These are phyloP conservation scores for Acephala macrosclerotiorum DNA, from an alignment of 2,329 filamentous ascomycete genomes.

Conservation along the genomic window DNA sequence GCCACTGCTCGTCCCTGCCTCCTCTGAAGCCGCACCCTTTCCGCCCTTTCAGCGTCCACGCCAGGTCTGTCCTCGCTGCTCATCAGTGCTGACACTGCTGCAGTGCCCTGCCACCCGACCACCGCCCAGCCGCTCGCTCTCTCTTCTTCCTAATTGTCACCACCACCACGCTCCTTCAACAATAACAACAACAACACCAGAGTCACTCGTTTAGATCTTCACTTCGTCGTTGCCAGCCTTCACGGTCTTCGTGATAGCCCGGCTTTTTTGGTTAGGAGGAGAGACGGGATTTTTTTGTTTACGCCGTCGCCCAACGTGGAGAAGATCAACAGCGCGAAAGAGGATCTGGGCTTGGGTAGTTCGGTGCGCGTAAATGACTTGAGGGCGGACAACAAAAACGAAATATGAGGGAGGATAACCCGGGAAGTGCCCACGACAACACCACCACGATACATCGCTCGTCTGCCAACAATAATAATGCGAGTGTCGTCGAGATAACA, in stretches of 20 bases:
- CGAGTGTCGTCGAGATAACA: slow-evolving; percentile 23
- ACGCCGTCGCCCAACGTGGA: slow-evolving; percentile 22
- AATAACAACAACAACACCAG: slow-evolving; percentile 4
- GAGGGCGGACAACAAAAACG: slow-evolving; percentile 26
- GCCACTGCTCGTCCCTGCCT: too few species aligned
- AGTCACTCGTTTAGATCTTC: slow-evolving; percentile 36
- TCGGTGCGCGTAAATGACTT: slow-evolving; percentile 35
- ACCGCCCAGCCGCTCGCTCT: background rate
- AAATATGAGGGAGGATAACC: slow-evolving; percentile 40
- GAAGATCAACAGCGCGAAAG: slow-evolving; percentile 30
- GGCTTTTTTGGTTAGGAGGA: slow-evolving; percentile 5
- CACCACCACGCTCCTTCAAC: slow-evolving; percentile 19
- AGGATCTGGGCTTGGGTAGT: background rate
- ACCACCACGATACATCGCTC: slow-evolving; percentile 26
- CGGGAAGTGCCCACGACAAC: slow-evolving; percentile 28
- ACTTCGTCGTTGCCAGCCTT: slow-evolving; percentile 26
- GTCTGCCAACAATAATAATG: slow-evolving; percentile 34
- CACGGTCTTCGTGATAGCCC: slow-evolving; percentile 21
- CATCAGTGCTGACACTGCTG: background rate
- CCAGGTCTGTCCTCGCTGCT: background rate
- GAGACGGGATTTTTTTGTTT: slow-evolving; percentile 25
- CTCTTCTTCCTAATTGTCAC: slow-evolving; percentile 1
- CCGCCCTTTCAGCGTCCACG: background rate
- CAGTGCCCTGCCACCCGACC: background rate
- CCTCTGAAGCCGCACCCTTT: background rate